Base-by-base conservation (phyloP, 2,329 filamentous ascomycete genomes). In the Clarireedia hainanense region DNA sequence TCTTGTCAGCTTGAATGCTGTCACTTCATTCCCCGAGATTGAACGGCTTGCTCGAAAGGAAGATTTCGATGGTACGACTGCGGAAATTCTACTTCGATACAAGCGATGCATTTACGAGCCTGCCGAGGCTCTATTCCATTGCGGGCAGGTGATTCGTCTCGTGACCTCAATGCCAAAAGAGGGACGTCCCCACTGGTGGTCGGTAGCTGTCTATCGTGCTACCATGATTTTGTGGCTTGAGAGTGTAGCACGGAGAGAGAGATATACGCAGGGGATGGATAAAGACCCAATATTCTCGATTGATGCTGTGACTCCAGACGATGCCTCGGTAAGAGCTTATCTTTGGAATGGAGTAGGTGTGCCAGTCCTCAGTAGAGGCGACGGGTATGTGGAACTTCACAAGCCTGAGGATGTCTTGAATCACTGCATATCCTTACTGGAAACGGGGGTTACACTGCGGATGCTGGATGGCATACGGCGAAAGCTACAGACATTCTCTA, bases 181-280 rank as follows among this genome's bases (percentile, higher is more conserved):
- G 49, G 74, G 79, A 3, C 78, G 83, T 23, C 85, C 85, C 5
- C 79, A 77, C 39, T 89, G 85, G 85, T 89, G 85, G 85, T 74
- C 82, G n/a, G 80, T 77, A 1, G 85, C 84, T 3, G 73, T 88
- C 42, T 88, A 89, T 67, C 81, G 86, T n/a, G 84, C 78, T 2
- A 77, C 77, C 4, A 71, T 86, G 55, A 77, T 84, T 42, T 72
- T 85, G 2, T 86, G 83, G 83, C 75, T 78, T 2, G 80, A 86
- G 61, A 80, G 81, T 61, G 69, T 85, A 55, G 74, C 73, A 5
- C 75, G 76, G 56, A 73, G 78, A 57, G 76, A 82, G 57, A 65
- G 60, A 26, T 68, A 53, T 24, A 56, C 58, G 43, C 64, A 55
- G 30, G 57, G 50, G 65, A 61, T 68, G 67, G 60, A 64, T 58